phyloP scores from a whole-genome alignment of 768 basidiomycete species.

The Leccinum truebloodii region DNA sequence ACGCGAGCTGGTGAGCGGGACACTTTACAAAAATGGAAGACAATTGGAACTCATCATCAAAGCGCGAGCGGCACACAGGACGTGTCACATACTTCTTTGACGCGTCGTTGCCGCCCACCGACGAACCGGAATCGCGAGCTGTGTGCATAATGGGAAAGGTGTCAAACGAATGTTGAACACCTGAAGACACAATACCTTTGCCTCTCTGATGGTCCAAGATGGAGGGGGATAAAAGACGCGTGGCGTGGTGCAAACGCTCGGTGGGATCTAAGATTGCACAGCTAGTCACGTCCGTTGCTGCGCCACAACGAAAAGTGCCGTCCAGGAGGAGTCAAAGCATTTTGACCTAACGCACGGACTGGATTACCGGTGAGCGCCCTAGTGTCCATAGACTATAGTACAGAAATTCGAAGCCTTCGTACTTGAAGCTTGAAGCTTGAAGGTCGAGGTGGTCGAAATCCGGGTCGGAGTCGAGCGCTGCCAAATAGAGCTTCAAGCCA shows the following conservation, averaged over 20 bases:
- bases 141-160: background rate
- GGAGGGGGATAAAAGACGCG: background rate
- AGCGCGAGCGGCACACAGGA: background rate
- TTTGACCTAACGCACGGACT: background rate
- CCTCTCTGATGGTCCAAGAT: background rate
- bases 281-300: background rate
- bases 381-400: no score
- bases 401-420: background rate
- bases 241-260: background rate
- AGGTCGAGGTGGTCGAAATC: background rate
- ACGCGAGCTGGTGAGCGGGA: background rate
- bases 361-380: background rate
- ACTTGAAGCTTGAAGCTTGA: background rate
- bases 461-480: background rate
- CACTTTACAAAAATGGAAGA: background rate
- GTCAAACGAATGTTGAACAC: background rate
- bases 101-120: background rate
- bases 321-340: no score
- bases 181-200: background rate
- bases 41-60: background rate
- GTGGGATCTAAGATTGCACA: background rate
- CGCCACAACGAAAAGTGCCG: background rate
- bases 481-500: background rate
- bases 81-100: background rate
- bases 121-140: background rate